phyloP scores from a whole-genome alignment of 345 rosid species.

The Acer saccharum region DNA sequence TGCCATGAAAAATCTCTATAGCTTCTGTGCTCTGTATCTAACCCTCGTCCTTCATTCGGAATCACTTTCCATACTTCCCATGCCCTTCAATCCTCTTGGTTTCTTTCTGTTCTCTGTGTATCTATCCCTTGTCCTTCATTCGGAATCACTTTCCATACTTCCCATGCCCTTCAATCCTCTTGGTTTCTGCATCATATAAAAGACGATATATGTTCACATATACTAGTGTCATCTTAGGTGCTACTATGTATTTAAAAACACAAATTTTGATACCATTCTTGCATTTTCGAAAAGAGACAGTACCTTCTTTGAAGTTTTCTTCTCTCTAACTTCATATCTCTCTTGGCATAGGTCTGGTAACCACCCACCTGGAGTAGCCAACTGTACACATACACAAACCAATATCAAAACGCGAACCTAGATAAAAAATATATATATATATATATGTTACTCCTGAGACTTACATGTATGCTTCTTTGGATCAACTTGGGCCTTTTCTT shows the following conservation, averaged over 20 bases:
- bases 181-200: constrained; percentile 41
- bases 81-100: constrained; percentile 28
- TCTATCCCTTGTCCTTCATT: constrained; percentile 17
- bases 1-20: too few species aligned
- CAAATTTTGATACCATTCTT: background rate
- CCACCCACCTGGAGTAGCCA: constrained; percentile 95
- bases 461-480: constrained; percentile 79
- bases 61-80: too few species aligned
- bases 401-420: background rate
- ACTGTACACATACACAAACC: constrained; percentile 38
- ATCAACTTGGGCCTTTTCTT: constrained; percentile 87
- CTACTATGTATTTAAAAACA: background rate
- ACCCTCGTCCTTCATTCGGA: too few species aligned
- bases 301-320: constrained; percentile 92
- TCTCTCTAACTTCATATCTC: constrained; percentile 92
- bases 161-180: constrained; percentile 73
- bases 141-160: constrained; percentile 63
- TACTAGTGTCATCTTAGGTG: background rate
- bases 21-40: too few species aligned
- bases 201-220: background rate
- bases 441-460: constrained; percentile 13
- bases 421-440: too few species aligned
- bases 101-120: background rate
- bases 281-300: background rate
- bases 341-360: constrained; percentile 79